Evolutionary conservation across 345 rosid genomes (phyloP), one percentile per base, ranked within the genome.

Genomic region (Capsella bursapastoris): DNA sequence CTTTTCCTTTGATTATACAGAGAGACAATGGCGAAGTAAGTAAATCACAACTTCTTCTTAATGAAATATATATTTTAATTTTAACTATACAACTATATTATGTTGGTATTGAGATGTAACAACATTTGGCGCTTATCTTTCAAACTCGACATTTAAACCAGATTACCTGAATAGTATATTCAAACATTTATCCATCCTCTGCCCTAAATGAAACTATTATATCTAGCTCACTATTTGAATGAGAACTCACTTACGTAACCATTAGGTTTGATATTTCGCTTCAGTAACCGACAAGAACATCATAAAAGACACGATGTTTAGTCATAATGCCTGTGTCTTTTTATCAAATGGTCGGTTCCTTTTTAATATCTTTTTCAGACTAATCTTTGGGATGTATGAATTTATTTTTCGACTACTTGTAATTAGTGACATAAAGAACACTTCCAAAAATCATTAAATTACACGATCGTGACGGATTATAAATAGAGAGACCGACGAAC

Each of bases 321-420:
- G 73, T 59, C 74, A 76, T 69, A 37, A 69, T 75, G 37, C 6
- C 38, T 53, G 41, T 59, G 43, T 31, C 41, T 60, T 34, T 51
- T 25, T 16, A 52, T 44, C 13, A 53, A 70, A 63, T 76, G 49
- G 75, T 76, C 71, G 71, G 80, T 63, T 76, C 70, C 74, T 76
- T 75, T 75, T n/a, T 63, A n/a, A 37, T 47, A 22, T 15, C 62
- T 52, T 61, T 68, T 68, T 41, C 64, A 59, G 31, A 50, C 67
- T 50, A 50, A 40, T 43, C 31, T 37, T 56, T 73, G 56, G 56
- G 56, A 32, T 64, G 6, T 31, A 31, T 64, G 35, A 52, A 2
- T 8, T 40, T 11, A 28, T 48, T 11, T 57, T 37, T 27, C 47
- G 58, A 35, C 28, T n/a, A 49, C 45, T 48, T 49, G 44, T 25